Evolutionary conservation across 257 asterid species (phyloP).

Genomic region (Nicotiana sylvestris): DNA sequence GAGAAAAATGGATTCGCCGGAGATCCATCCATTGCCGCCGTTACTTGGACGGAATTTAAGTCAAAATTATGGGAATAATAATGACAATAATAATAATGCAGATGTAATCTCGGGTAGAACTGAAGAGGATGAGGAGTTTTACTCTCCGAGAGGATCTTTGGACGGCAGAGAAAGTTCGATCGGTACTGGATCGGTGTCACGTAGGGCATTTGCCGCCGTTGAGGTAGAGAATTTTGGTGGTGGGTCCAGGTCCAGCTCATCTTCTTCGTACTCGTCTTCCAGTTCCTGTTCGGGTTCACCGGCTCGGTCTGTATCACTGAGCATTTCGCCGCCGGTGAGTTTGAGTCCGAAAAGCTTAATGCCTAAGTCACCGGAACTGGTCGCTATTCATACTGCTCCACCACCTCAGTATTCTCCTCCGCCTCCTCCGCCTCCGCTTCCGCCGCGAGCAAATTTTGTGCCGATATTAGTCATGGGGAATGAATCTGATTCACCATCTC

Average conservation of each 20-base stretch:
- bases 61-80: slow-evolving; percentile 20
- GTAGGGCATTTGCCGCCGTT: slow-evolving; percentile 48
- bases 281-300: slow-evolving; percentile 76
- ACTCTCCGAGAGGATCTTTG: slow-evolving; percentile 74
- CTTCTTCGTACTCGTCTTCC: slow-evolving; percentile 62
- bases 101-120: slow-evolving; percentile 40
- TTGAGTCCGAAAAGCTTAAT: slow-evolving; percentile 55
- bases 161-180: slow-evolving; percentile 58
- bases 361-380: slow-evolving; percentile 81
- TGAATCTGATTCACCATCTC: slow-evolving; percentile 39
- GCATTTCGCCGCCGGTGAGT: slow-evolving; percentile 72
- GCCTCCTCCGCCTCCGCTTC: slow-evolving; percentile 6
- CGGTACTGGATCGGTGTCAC: slow-evolving; percentile 60
- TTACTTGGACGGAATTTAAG: slow-evolving; percentile 30
- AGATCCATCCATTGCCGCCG: slow-evolving; percentile 88
- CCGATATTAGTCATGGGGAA: slow-evolving; percentile 10
- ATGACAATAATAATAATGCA: neutral
- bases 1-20: slow-evolving; percentile 74
- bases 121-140: slow-evolving; percentile 62
- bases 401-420: slow-evolving; percentile 10
- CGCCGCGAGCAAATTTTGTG: slow-evolving; percentile 18
- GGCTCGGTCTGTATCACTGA: slow-evolving; percentile 66
- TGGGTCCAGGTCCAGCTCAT: slow-evolving; percentile 36
- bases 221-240: slow-evolving; percentile 40
- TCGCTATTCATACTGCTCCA: slow-evolving; percentile 52